phyloP scores from a whole-genome alignment of 805 yeast species.

The Candida quercuum region DNA sequence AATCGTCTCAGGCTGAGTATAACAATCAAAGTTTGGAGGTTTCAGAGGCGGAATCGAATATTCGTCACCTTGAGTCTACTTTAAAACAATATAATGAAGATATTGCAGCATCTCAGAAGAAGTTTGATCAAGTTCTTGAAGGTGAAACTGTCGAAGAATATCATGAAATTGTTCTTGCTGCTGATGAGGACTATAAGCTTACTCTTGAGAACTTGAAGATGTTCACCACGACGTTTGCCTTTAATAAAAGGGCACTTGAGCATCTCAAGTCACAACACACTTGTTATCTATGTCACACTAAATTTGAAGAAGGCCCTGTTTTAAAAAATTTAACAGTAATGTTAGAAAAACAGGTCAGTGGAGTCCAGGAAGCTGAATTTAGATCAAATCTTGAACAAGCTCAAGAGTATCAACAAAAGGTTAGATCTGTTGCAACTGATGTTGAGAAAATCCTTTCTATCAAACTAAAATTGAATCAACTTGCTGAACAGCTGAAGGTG shows the following conservation, averaged over 20 bases:
- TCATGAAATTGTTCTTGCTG: constrained; percentile 42
- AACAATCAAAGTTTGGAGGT: constrained; percentile 10
- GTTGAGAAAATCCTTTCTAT: constrained; percentile 18
- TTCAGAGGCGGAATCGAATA: constrained; percentile 17
- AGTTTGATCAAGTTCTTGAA: constrained; percentile 18
- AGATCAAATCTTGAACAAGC: constrained; percentile 28
- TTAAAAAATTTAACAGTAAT: constrained; percentile 23
- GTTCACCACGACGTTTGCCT: constrained; percentile 61
- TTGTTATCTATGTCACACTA: constrained; percentile 71
- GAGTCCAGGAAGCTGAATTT: constrained; percentile 27
- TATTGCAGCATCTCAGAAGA: constrained; percentile 6
- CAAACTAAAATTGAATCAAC: constrained; percentile 9
- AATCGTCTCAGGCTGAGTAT: constrained; percentile 3
- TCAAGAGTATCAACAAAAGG: constrained; percentile 24
- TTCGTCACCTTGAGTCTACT: constrained; percentile 9
- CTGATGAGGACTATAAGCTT: constrained; percentile 57
- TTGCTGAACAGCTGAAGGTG: constrained; percentile 4
- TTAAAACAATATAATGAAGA: constrained; percentile 6
- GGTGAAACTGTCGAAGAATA: constrained; percentile 43
- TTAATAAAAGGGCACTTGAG: constrained; percentile 64
- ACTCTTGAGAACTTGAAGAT: constrained; percentile 65
- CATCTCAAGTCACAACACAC: constrained; percentile 50
- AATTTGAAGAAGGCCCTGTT: constrained; percentile 40
- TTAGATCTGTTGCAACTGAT: constrained; percentile 25
- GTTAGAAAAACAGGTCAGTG: constrained; percentile 26